Base-by-base conservation (phyloP, 2,329 filamentous ascomycete genomes). In the Sporothrix pseudoabietina region DNA sequence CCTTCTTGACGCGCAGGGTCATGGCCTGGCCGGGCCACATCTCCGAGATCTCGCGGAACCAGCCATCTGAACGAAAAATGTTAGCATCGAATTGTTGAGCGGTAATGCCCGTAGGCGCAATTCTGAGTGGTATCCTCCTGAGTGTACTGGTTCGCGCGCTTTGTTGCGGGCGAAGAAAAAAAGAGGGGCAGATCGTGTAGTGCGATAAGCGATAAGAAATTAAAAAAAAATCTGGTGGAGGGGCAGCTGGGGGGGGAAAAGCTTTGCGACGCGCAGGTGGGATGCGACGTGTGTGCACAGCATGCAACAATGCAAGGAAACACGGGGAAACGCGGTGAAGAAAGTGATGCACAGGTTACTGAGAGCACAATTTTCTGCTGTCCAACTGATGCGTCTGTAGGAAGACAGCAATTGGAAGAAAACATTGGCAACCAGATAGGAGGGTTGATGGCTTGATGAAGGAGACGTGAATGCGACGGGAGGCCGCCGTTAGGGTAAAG, bases 11-110 rank as follows among this genome's bases (percentile, higher is more conserved):
- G 85, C 93, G 94, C 82, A 97, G 91, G 78, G 93, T 98, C 95
- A 98, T 98, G 82, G 96, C 96, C 87, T 98, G 96, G 83, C 96
- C 89, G 76, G 96, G 95, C 96, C 96, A 99, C 95, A 99, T 98
- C 82, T 96, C 87, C 79, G 93, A 97, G 85, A 97, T 94, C 87
- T 99, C 96, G 84, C 94, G 93, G 92, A 99, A 99, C 96, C 96
- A 99, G 86, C 95, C 96, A 97, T 98, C 96, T 97, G 78, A 3
- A 19, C 61, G 69, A 26, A 49, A 69, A 66, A 52, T 71, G 41
- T 71, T 32, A 71, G 68, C 8, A 8, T 8, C 30, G 22, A 19
- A 22, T 44, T 49, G 4, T 9, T 30, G 19, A 26, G 4, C 22
- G 47, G 39, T 19, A 63, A 41, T 41, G 9, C n/a, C n/a, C 35